phyloP scores from a whole-genome alignment of 2,329 filamentous ascomycete species.

The Arthroderma uncinatum region DNA sequence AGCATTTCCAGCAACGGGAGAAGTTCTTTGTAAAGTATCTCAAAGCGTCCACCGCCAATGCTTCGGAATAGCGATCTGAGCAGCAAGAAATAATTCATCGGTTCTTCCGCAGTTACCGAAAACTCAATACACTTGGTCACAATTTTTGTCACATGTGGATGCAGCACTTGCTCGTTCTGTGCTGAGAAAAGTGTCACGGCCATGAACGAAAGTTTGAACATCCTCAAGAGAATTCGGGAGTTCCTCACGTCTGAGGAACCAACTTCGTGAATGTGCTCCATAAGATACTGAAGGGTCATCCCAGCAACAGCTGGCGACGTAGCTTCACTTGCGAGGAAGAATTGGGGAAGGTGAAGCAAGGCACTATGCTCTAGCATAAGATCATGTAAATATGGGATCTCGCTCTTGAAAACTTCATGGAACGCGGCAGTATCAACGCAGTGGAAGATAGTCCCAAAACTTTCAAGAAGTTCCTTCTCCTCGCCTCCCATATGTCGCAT shows the following conservation, averaged over 20 bases:
- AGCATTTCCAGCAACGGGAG: slow-evolving; percentile 93
- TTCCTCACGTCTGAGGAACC: slow-evolving; percentile 85
- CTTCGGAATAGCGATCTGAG: slow-evolving; percentile 86
- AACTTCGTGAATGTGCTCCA: slow-evolving; percentile 92
- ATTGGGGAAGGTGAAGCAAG: slow-evolving; percentile 89
- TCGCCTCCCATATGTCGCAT: slow-evolving; percentile 90
- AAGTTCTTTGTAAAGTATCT: slow-evolving; percentile 97
- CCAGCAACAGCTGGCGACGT: slow-evolving; percentile 96
- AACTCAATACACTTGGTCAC: slow-evolving; percentile 95
- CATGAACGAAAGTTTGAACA: slow-evolving; percentile 99
- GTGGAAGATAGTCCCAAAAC: slow-evolving; percentile 96
- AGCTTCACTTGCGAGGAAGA: slow-evolving; percentile 95
- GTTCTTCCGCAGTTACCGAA: slow-evolving; percentile 89
- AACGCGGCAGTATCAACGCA: slow-evolving; percentile 97
- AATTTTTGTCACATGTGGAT: slow-evolving; percentile 94
- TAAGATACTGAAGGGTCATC: slow-evolving; percentile 93
- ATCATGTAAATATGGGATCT: slow-evolving; percentile 91
- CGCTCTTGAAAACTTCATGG: slow-evolving; percentile 94
- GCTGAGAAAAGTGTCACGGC: slow-evolving; percentile 89
- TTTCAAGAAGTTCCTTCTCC: slow-evolving; percentile 93
- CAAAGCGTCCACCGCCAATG: slow-evolving; percentile 93
- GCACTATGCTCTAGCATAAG: slow-evolving; percentile 97
- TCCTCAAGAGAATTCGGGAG: slow-evolving; percentile 78
- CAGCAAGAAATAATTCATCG: slow-evolving; percentile 96
- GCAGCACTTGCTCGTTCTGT: slow-evolving; percentile 88